Evolutionary conservation across 2,329 filamentous ascomycete genomes (phyloP).

Genomic region (Bipolaris victoriae): DNA sequence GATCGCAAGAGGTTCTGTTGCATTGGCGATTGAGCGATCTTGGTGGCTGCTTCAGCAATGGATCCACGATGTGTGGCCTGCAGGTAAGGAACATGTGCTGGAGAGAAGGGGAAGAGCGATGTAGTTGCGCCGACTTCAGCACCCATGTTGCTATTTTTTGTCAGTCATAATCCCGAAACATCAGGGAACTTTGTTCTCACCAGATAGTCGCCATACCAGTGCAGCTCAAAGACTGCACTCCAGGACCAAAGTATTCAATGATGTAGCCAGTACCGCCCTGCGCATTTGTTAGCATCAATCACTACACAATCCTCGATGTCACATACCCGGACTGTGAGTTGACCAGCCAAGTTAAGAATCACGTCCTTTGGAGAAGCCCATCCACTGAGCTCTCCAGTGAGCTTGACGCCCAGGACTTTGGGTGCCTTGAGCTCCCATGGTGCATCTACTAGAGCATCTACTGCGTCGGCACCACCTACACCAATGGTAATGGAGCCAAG

Average conservation of each 20-base stretch:
- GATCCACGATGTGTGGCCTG: constrained; percentile 77
- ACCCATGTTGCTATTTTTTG: constrained; percentile 51
- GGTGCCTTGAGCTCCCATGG: constrained; percentile 98
- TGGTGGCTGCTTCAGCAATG: constrained; percentile 71
- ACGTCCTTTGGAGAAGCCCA: constrained; percentile 97
- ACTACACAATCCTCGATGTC: background rate
- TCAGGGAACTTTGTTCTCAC: background rate
- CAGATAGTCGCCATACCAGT: constrained; percentile 93
- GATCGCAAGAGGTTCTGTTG: constrained; percentile 73
- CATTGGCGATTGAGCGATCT: constrained; percentile 63
- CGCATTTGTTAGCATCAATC: constrained; percentile 20
- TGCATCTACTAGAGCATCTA: constrained; percentile 93
- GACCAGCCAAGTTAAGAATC: constrained; percentile 86
- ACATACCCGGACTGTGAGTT: constrained; percentile 77
- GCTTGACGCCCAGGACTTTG: constrained; percentile 82
- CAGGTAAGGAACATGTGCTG: constrained; percentile 83
- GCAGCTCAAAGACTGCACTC: constrained; percentile 84
- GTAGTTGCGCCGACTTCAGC: constrained; percentile 92
- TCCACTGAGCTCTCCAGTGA: constrained; percentile 81
- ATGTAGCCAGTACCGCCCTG: constrained; percentile 89
- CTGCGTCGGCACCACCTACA: constrained; percentile 94
- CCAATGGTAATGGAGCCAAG: constrained; percentile 93
- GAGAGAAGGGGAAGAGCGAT: constrained; percentile 91
- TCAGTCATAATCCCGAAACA: constrained; percentile 2
- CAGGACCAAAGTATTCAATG: constrained; percentile 91